Evolutionary conservation across 1,284 basidiomycete species (phyloP).

Genomic region (Kwoniella shivajii): DNA sequence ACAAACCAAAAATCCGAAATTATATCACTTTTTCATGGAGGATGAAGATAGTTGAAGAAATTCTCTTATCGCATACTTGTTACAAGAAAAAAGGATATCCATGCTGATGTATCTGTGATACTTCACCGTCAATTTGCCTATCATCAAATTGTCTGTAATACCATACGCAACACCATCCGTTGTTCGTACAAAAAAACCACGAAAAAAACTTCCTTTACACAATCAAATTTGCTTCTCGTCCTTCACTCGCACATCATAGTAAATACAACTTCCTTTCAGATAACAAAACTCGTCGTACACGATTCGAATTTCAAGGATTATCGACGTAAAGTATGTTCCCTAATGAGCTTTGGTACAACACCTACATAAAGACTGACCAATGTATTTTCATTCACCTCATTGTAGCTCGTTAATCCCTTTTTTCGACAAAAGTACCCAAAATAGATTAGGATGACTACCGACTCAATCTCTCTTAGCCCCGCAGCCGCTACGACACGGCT

Average conservation of each 20-base stretch:
- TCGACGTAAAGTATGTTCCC: conserved; percentile 1
- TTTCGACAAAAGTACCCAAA: not conserved
- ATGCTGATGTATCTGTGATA: too few relatives aligned
- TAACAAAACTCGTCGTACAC: conserved; percentile 5
- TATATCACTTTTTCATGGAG: not conserved
- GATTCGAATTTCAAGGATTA: conserved; percentile 1
- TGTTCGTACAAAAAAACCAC: too few relatives aligned
- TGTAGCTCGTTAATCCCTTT: conserved; percentile 19
- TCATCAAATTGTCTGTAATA: too few relatives aligned
- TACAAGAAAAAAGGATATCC: too few relatives aligned
- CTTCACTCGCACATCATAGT: not conserved
- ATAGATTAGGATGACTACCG: conserved; percentile 38
- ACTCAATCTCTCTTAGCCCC: conserved; percentile 21
- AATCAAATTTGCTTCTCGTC: not conserved
- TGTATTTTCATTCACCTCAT: not conserved
- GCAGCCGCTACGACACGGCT: conserved; percentile 19
- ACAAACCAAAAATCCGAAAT: not conserved
- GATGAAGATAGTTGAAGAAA: too few relatives aligned
- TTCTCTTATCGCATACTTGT: too few relatives aligned
- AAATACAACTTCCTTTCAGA: conserved; percentile 10
- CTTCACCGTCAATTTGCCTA: too few relatives aligned
- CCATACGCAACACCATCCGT: not conserved
- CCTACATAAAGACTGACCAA: not conserved
- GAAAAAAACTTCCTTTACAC: not conserved
- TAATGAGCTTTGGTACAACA: not conserved